A percentile compares a stretch with the other conserved stretches of the same genome.
phyloP scores from a whole-genome alignment of 176 grass and related monocot genomes.

The Ensete ventricosum region DNA sequence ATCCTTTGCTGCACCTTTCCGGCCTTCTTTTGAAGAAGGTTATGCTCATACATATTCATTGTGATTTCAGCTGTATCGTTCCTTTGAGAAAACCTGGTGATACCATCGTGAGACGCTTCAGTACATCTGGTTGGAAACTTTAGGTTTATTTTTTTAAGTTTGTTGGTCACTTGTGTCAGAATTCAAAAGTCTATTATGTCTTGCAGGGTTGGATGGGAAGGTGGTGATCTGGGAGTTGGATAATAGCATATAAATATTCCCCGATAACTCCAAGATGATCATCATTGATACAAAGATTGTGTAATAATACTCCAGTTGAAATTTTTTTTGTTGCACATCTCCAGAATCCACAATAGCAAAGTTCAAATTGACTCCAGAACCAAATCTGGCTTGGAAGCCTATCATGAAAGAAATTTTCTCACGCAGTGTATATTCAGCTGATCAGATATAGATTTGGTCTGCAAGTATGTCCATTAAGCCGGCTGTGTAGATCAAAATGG shows the following conservation, averaged over 20 bases:
- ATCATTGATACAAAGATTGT: slow-evolving; percentile 15
- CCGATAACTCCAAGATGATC: slow-evolving; percentile 13
- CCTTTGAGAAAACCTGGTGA: slow-evolving; percentile 45
- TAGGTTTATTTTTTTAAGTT: background rate
- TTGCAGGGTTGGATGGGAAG: slow-evolving; percentile 84
- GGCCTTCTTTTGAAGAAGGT: slow-evolving; percentile 1
- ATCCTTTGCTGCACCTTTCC: background rate
- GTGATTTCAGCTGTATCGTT: slow-evolving; percentile 58
- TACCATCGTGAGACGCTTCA: slow-evolving; percentile 46
- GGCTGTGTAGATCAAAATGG: background rate
- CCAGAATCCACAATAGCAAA: slow-evolving; percentile 12
- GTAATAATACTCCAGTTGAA: background rate
- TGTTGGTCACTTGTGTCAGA: background rate
- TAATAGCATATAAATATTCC: slow-evolving; percentile 25
- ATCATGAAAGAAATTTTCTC: slow-evolving; percentile 13
- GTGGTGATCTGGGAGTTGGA: slow-evolving; percentile 86
- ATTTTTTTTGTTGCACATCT: slow-evolving; percentile 4
- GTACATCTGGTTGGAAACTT: slow-evolving; percentile 74
- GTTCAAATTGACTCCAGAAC: slow-evolving; percentile 7
- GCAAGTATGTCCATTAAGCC: background rate
- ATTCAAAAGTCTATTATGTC: background rate
- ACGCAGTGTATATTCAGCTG: slow-evolving; percentile 21
- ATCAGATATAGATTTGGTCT: background rate
- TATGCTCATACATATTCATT: background rate
- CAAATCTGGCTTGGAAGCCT: slow-evolving; percentile 1